phyloP scores from a whole-genome alignment of 345 rosid species.

The Crucihimalaya himalaica region DNA sequence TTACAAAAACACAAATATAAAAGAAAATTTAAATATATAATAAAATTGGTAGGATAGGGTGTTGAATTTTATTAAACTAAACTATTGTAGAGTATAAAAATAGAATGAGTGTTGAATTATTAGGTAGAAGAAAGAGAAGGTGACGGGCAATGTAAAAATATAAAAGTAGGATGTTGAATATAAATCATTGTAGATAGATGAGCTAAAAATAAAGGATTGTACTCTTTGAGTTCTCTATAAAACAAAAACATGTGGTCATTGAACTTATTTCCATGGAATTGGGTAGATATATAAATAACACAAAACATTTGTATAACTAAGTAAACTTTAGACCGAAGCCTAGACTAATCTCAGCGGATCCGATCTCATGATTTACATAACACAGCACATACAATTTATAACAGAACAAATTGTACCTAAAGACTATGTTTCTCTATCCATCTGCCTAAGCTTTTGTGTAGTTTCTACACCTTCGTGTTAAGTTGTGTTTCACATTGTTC shows the following conservation, averaged over 20 bases:
- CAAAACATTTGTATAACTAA: constrained; percentile 24
- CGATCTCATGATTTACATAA: constrained; percentile 20
- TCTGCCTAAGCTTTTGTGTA: constrained; percentile 49
- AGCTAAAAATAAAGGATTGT: neutral
- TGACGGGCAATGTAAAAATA: no score
- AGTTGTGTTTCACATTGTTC: constrained; percentile 54
- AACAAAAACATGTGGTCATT: constrained; percentile 6
- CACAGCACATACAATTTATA: constrained; percentile 32
- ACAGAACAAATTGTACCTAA: constrained; percentile 28
- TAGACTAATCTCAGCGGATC: constrained; percentile 21
- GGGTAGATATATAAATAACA: constrained; percentile 23
- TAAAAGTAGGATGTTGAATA: no score
- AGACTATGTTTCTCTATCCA: constrained; percentile 30
- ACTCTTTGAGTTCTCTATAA: constrained; percentile 2
- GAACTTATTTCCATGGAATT: constrained; percentile 3
- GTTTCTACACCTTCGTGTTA: constrained; percentile 63
- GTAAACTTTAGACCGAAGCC: constrained; percentile 10
- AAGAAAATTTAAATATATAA: no score
- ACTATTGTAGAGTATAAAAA: no score
- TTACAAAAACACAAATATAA: no score
- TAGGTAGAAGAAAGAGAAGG: no score
- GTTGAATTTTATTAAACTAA: no score
- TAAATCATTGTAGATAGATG: no score
- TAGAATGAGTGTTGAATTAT: no score
- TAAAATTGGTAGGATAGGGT: no score